A percentile compares a stretch with the other conserved stretches of the same genome.
Evolutionary conservation across 2,329 filamentous ascomycete genomes (phyloP).

Genomic region (Fusarium hainanense): DNA sequence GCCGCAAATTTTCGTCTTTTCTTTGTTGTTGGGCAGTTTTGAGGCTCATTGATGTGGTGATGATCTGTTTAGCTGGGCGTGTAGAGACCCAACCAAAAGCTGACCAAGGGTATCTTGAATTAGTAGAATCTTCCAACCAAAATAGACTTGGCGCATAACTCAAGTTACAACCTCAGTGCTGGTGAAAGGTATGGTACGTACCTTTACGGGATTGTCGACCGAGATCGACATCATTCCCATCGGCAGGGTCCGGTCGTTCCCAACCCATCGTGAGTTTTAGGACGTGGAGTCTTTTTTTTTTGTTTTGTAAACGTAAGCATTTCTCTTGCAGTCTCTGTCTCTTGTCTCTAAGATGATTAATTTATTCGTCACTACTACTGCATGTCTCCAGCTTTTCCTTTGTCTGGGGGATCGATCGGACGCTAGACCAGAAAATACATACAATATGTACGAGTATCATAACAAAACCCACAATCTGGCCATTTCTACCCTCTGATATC

Average conservation of each 20-base stretch:
- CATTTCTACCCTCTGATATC: slow-evolving; percentile 27
- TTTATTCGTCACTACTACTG: not conserved
- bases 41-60: slow-evolving; percentile 8
- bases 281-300: not conserved
- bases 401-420: slow-evolving; percentile 20
- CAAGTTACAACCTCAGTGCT: not conserved
- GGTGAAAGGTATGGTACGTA: slow-evolving; percentile 7
- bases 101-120: slow-evolving; percentile 9
- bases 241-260: slow-evolving; percentile 39
- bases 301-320: not conserved
- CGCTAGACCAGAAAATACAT: slow-evolving; percentile 6
- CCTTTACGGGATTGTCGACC: slow-evolving; percentile 24
- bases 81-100: slow-evolving; percentile 22
- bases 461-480: slow-evolving; percentile 9
- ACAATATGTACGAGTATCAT: not conserved
- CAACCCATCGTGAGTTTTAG: slow-evolving; percentile 10
- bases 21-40: not conserved
- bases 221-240: slow-evolving; percentile 43
- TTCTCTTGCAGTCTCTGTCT: not conserved
- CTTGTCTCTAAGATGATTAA: not conserved
- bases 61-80: slow-evolving; percentile 2
- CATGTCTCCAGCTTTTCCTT: slow-evolving; percentile 20
- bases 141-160: slow-evolving; percentile 21
- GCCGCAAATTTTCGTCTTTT: not conserved
- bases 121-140: slow-evolving; percentile 11